These are phyloP conservation scores for Pseudognaphalium luteoalbum DNA, from an alignment of 129 eudicot species.

Conservation along the genomic window DNA sequence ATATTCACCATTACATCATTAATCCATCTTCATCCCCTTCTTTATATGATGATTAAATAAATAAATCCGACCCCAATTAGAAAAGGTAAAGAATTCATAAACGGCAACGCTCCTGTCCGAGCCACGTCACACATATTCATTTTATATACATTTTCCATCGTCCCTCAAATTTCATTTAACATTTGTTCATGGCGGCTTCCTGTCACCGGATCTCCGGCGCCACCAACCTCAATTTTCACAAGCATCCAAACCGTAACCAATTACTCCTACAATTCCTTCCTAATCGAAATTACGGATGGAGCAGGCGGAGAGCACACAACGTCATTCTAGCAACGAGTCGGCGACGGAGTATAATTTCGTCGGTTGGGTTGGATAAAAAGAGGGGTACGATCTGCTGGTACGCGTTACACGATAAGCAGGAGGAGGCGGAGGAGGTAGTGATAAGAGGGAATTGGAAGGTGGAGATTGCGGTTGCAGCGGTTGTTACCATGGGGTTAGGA, in stretches of 20 bases:
- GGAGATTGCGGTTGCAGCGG: slow-evolving; percentile 69
- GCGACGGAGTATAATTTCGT: slow-evolving; percentile 14
- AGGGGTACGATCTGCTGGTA: slow-evolving; percentile 16
- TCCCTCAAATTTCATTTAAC: neutral
- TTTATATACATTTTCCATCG: neutral
- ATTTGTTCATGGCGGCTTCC: slow-evolving; percentile 27
- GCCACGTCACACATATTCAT: neutral
- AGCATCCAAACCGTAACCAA: neutral
- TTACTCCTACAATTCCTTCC: slow-evolving; percentile 8
- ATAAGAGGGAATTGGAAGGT: slow-evolving; percentile 23
- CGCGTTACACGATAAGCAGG: slow-evolving; percentile 26
- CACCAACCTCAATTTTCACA: neutral
- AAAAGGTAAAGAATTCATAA: neutral
- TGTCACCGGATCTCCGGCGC: slow-evolving; percentile 26
- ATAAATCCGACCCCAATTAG: too few species aligned
- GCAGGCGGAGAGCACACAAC: neutral
- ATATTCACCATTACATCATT: too few species aligned
- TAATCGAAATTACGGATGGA: slow-evolving; percentile 12
- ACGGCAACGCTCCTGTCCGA: neutral
- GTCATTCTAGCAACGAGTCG: neutral
- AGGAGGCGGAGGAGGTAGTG: slow-evolving; percentile 13
- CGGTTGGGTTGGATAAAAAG: slow-evolving; percentile 3
- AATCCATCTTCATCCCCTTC: too few species aligned
- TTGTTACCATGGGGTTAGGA: slow-evolving; percentile 76
- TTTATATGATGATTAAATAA: too few species aligned